Base-by-base conservation (phyloP, 345 rosid species). In the Brassica carinata region DNA sequence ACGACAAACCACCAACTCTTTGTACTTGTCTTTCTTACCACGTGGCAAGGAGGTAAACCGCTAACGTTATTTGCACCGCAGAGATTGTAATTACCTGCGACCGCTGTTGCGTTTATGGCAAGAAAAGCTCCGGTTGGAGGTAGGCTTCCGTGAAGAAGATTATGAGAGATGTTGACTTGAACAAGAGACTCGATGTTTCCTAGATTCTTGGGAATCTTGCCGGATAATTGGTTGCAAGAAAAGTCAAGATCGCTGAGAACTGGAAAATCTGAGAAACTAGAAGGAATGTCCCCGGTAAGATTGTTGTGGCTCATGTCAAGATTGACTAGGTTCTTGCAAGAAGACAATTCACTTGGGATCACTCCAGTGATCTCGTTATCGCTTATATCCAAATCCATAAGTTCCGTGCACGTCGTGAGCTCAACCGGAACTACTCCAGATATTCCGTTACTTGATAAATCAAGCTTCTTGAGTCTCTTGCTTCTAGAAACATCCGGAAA, bases 291-390 rank as follows among this genome's bases (percentile, higher is more conserved):
- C 15, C 97, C 97, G 0, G 57, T 82, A 23, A 95, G 86, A 68
- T 82, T 85, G 76, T 95, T 95, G 71, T 85, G 75, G 79, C 98
- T 94, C n/a, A 95, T 85, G 87, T 93, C 93, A 70, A 95, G 84
- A 64, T 81, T 87, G 43, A 91, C 97, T 18, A 95, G 89, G 79
- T 88, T 89, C 86, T 74, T 87, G 88, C 92, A 89, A 6, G 87
- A 87, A 80, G 93, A 87, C 53, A 95, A 65, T 51, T 90, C 89
- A 8, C 64, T 81, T 2, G 99, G 97, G 80, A 95, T 91, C 53
- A 79, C 84, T 53, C 97, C 98, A 0, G 75, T 71, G 58, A 95
- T 85, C 67, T 87, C 29, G 85, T 95, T 95, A 45, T 76, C 82
- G 18, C 85, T 81, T 59, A 92, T 84, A 69, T 86, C 88, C 73